Base-by-base conservation (phyloP, 2,329 filamentous ascomycete genomes). In the Bipolaris sorokiniana region DNA sequence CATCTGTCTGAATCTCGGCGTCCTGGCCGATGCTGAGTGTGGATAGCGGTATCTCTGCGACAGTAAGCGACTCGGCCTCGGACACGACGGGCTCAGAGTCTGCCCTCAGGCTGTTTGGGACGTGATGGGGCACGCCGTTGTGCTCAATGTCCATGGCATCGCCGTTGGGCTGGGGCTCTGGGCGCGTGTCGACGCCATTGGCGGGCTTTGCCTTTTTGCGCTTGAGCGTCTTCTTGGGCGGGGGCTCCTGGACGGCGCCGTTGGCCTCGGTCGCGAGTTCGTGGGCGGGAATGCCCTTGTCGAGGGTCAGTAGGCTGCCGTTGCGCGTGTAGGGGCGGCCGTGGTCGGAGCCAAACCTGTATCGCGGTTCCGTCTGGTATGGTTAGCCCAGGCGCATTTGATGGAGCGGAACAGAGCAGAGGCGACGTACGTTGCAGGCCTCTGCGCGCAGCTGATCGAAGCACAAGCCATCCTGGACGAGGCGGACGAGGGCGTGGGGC, bases 381-480 rank as follows among this genome's bases (percentile, higher is more conserved):
- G 44, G 69, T 74, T 63, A 73, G 64, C 45, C 40, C 54, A 48
- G 37, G 51, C 16, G 16, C n/a, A 9, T 31, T 13, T 31, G 10
- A 3, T 15, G 22, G n/a, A 7, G 7, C 10, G 23, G 5, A n/a
- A 15, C 40, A 42, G 3, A 9, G 33, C 10, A 44, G 18, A 47
- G 22, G 52, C 5, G 20, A 67, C 74, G 49, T 69, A 76, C 75
- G 49, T 69, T 66, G 47, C 62, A 69, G 16, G 73, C 71, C 52
- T 76, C 68, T 18, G 76, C 72, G 60, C 76, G 74, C 54, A 78
- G 65, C 56, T 79, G 74, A 65, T 83, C 81, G 57, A 81, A 76
- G 63, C 72, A 77, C 44, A 89, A 76, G 52, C 86, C 87, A 69
- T 88, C 86, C 68, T 89, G 87, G 33, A 89, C 83, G 51, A 89